These are phyloP conservation scores for Barbarea vulgaris DNA, from an alignment of 345 rosid species.

Conservation along the genomic window DNA sequence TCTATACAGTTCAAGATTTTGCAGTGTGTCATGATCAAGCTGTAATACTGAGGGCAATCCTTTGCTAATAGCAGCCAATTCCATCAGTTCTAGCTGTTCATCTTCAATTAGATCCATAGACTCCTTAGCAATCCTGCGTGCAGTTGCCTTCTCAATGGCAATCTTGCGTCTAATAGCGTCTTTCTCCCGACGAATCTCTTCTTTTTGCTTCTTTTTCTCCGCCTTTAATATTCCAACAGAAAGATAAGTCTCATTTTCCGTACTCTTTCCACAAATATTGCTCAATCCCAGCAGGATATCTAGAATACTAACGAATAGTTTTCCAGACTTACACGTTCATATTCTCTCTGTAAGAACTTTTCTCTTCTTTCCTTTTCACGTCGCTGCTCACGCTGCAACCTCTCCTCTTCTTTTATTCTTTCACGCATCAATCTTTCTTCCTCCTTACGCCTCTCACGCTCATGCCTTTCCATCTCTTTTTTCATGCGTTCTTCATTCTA, in stretches of 20 bases:
- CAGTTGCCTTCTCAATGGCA: constrained; percentile 97
- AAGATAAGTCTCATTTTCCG: constrained; percentile 4
- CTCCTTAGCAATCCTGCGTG: constrained; percentile 95
- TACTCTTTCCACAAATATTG: constrained; percentile 13
- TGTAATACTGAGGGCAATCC: constrained; percentile 73
- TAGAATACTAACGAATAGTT: neutral
- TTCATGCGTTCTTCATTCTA: constrained; percentile 85
- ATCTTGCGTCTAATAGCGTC: constrained; percentile 81
- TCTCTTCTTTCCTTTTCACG: constrained; percentile 94
- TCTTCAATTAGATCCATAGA: constrained; percentile 99
- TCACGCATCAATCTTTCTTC: constrained; percentile 97
- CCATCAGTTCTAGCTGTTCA: constrained; percentile 99
- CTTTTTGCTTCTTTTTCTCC: constrained; percentile 85
- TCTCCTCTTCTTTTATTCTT: constrained; percentile 93
- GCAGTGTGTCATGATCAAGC: constrained; percentile 80
- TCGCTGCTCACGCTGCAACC: constrained; percentile 76
- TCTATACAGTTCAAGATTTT: constrained; percentile 81
- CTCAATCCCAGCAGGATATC: constrained; percentile 13
- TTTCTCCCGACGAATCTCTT: constrained; percentile 85
- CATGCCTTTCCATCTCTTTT: constrained; percentile 91
- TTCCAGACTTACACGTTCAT: constrained; percentile 54
- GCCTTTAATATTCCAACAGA: constrained; percentile 54
- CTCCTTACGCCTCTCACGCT: constrained; percentile 96
- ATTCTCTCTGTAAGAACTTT: constrained; percentile 85
- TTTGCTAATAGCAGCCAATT: constrained; percentile 87